These are phyloP conservation scores for Thyridium curvatum DNA, from an alignment of 2,329 filamentous ascomycete species.

Conservation along the genomic window DNA sequence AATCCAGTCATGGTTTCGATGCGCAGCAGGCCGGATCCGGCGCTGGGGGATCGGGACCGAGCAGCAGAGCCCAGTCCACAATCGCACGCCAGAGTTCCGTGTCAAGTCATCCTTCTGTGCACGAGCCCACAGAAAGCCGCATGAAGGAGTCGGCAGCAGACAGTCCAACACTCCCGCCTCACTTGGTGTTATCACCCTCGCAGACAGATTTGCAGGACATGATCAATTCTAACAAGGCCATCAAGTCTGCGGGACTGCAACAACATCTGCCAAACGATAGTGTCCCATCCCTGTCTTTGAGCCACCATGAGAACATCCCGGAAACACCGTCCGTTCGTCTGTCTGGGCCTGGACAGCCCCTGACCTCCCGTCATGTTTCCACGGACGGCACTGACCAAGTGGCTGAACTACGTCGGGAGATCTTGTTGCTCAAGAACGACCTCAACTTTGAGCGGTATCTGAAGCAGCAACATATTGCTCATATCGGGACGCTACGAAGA, in stretches of 20 bases:
- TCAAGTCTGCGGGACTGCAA: constrained; percentile 45
- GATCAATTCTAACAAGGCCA: constrained; percentile 52
- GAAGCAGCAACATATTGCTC: constrained; percentile 75
- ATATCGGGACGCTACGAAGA: constrained; percentile 72
- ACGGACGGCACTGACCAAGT: constrained; percentile 31
- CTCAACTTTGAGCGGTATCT: constrained; percentile 78
- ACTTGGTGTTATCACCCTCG: constrained; percentile 38
- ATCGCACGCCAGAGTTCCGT: constrained; percentile 40
- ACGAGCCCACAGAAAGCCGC: constrained; percentile 36
- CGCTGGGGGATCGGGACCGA: constrained; percentile 34
- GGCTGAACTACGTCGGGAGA: constrained; percentile 60
- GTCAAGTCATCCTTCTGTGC: constrained; percentile 42
- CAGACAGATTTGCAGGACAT: constrained; percentile 55
- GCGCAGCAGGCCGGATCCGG: constrained; percentile 43
- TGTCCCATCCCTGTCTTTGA: constrained; percentile 45
- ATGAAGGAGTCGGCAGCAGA: constrained; percentile 36
- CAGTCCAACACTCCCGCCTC: constrained; percentile 57
- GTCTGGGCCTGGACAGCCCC: constrained; percentile 17
- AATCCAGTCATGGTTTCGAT: constrained; percentile 29
- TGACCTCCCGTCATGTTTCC: constrained; percentile 18
- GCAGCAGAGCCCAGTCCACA: constrained; percentile 27
- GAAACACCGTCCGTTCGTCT: constrained; percentile 28
- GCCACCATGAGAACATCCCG: constrained; percentile 38
- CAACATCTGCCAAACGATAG: constrained; percentile 53
- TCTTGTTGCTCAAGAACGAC: constrained; percentile 73